These are phyloP conservation scores for Fusarium sp. DNA, from an alignment of 2,329 filamentous ascomycete species.

Conservation along the genomic window DNA sequence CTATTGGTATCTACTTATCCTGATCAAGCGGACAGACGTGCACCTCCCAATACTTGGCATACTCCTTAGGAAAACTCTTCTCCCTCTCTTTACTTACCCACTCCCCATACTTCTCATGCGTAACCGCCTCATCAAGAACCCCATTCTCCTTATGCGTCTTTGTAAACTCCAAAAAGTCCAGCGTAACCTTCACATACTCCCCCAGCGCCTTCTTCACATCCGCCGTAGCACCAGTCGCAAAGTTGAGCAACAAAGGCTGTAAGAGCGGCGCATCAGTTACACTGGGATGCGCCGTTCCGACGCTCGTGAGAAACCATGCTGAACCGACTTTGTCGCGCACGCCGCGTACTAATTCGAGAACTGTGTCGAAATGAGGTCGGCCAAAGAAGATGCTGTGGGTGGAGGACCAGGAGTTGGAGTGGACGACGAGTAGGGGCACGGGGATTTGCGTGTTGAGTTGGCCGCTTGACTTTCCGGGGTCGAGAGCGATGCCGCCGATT, in stretches of 20 bases:
- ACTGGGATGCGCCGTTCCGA: constrained; percentile 70
- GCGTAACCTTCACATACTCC: constrained; percentile 70
- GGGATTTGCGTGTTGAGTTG: constrained; percentile 69
- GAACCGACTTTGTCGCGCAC: constrained; percentile 59
- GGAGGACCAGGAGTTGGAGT: constrained; percentile 74
- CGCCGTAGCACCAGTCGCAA: constrained; percentile 72
- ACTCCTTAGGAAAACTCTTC: constrained; percentile 48
- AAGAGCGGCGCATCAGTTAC: constrained; percentile 76
- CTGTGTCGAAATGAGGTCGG: constrained; percentile 73
- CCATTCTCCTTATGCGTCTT: constrained; percentile 57
- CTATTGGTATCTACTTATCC: constrained; percentile 1
- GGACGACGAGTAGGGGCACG: constrained; percentile 70
- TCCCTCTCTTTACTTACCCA: constrained; percentile 55
- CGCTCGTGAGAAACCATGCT: constrained; percentile 67
- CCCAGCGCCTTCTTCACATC: constrained; percentile 66
- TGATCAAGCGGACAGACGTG: constrained; percentile 53
- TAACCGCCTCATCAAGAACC: constrained; percentile 63
- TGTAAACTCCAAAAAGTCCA: constrained; percentile 68
- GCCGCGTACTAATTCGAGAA: constrained; percentile 65
- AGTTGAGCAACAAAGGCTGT: constrained; percentile 69
- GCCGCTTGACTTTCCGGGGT: constrained; percentile 74
- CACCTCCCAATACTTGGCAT: constrained; percentile 58
- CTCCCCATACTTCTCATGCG: constrained; percentile 55
- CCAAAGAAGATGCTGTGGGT: constrained; percentile 70
- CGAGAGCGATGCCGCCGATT: constrained; percentile 70